Evolutionary conservation across 2,329 filamentous ascomycete genomes (phyloP), one percentile per base, ranked within the genome.

Genomic region (Thelonectria rubi): DNA sequence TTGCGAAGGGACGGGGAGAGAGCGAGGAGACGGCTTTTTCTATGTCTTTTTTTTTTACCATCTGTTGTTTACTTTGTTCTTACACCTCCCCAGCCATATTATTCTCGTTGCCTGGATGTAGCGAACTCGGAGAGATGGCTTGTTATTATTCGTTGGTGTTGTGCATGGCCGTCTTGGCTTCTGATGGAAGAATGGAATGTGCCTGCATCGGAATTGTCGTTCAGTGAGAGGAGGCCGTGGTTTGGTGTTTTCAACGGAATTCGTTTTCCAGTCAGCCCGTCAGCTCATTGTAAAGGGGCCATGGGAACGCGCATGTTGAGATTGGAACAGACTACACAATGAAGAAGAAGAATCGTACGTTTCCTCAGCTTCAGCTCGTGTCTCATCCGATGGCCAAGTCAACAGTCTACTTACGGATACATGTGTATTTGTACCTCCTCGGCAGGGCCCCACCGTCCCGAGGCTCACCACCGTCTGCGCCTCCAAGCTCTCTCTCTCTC

Each of bases 21-120:
- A 43, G 42, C 42, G 48, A 45, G 54, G 26, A 34, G 50, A 48
- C 40, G 26, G 47, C 37, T 52, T 17, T 42, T 42, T 21, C n/a
- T 43, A 17, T 21, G 24, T 37, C 18, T 20, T 32, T 24, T 43
- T 39, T 53, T 45, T 37, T 42, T 15, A 30, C n/a, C n/a, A n/a
- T n/a, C n/a, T 21, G 45, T 26, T 21, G 21, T 47, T 43, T 24
- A 14, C 20, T 20, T 45, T 21, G 24, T 45, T 45, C 43, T 64
- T 46, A 34, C 45, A 57, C 46, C 48, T 52, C 54, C 17, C 53
- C 58, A 62, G 61, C 55, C 57, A 49, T 53, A 70, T 65, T 53
- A 53, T 64, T 66, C 61, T 56, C 55, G 54, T 67, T 72, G 68
- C 57, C 69, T 70, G 66, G 64, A 68, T 69, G 70, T 72, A 69